Evolutionary conservation across 345 rosid species (phyloP).

Genomic region (Euphorbia peplus): DNA sequence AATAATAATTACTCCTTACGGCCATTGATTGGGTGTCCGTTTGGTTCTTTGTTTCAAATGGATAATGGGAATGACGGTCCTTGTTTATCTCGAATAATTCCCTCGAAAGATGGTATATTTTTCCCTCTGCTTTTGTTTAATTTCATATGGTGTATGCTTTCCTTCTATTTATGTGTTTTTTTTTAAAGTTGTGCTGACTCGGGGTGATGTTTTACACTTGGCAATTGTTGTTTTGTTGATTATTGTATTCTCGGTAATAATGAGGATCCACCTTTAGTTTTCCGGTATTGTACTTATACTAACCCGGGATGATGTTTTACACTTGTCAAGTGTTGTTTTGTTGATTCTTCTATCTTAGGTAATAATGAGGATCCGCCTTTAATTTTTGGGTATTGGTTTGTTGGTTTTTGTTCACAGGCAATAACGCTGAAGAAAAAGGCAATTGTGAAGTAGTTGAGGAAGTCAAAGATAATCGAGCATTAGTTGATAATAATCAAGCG

Average conservation of each 20-base stretch:
- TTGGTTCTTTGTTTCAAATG: constrained; percentile 76
- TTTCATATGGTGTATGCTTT: neutral
- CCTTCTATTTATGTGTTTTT: too few relatives aligned
- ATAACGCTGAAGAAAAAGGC: constrained; percentile 34
- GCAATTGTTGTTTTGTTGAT: neutral
- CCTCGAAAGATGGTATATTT: constrained; percentile 47
- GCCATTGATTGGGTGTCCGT: constrained; percentile 82
- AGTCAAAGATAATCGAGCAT: constrained; percentile 60
- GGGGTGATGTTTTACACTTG: neutral
- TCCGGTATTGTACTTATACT: neutral
- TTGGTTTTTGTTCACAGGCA: constrained; percentile 26
- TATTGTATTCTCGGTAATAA: constrained; percentile 31
- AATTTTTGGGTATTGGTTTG: neutral
- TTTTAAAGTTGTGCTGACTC: neutral
- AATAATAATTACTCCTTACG: constrained; percentile 55
- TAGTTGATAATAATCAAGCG: constrained; percentile 79
- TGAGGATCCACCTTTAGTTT: neutral
- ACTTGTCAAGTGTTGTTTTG: neutral
- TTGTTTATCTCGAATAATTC: constrained; percentile 47
- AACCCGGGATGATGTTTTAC: neutral
- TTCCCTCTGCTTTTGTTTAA: neutral
- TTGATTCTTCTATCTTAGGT: constrained; percentile 23
- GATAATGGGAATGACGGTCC: constrained; percentile 63
- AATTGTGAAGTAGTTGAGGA: constrained; percentile 42
- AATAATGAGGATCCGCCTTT: constrained; percentile 18